A percentile compares a stretch with the other conserved stretches of the same genome.
phyloP scores from a whole-genome alignment of 768 basidiomycete species.

The Infundibulicybe gibba region DNA sequence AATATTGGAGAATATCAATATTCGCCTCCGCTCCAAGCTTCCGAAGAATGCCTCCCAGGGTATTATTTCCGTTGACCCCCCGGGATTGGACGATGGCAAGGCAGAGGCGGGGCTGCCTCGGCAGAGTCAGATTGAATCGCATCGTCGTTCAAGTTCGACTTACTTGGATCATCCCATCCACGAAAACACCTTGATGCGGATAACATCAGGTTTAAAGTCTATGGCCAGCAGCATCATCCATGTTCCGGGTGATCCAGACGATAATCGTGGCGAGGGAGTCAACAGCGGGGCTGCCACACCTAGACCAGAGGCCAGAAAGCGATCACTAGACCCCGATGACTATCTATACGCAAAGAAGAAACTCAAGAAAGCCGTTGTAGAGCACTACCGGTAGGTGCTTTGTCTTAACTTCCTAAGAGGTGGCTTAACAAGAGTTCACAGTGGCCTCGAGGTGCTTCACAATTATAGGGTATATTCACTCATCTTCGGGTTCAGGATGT shows the following conservation, averaged over 20 bases:
- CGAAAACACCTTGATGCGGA: neutral
- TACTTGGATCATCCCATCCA: neutral
- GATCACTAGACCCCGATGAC: slow-evolving; percentile 62
- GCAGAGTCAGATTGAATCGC: too few relatives aligned
- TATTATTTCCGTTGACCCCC: neutral
- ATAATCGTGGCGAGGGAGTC: neutral
- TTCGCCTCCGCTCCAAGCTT: neutral
- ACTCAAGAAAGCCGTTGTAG: slow-evolving; percentile 78
- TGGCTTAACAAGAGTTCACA: slow-evolving; percentile 16
- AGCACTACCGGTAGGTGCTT: slow-evolving; percentile 68
- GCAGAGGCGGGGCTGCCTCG: too few relatives aligned
- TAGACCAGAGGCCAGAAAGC: neutral
- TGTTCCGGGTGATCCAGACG: neutral
- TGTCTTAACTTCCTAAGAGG: neutral
- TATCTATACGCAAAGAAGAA: slow-evolving; percentile 84
- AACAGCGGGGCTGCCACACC: neutral
- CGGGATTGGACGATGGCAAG: neutral
- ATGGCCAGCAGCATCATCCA: neutral
- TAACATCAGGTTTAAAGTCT: neutral
- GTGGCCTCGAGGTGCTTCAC: slow-evolving; percentile 79
- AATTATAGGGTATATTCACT: slow-evolving; percentile 71
- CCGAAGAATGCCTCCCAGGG: neutral
- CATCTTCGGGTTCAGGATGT: neutral
- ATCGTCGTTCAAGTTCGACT: too few relatives aligned
- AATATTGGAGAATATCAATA: neutral